phyloP scores from a whole-genome alignment of 768 basidiomycete species.

The Phanerochaete carnosa region DNA sequence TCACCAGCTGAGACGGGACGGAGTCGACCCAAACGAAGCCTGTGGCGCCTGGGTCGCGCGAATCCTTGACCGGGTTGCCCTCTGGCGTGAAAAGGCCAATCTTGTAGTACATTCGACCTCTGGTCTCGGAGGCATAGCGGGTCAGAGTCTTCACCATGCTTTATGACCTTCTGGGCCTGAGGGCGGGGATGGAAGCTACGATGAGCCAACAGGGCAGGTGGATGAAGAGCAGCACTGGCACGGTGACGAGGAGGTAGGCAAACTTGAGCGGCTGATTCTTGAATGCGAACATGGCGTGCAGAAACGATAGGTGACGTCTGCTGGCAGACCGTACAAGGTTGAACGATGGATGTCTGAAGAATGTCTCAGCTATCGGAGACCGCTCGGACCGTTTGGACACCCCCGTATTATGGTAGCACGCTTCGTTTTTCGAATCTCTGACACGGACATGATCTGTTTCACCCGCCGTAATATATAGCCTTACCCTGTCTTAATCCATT shows the following conservation, averaged over 20 bases:
- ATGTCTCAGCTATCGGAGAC: too few species aligned
- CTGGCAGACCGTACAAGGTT: too few species aligned
- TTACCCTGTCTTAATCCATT: too few species aligned
- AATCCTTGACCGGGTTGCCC: too few species aligned
- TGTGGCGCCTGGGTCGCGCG: neutral
- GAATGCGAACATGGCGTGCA: conserved; percentile 1
- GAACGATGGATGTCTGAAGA: too few species aligned
- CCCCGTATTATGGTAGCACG: too few species aligned
- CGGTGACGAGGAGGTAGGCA: neutral
- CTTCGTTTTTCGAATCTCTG: too few species aligned
- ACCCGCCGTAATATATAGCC: too few species aligned
- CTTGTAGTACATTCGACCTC: neutral
- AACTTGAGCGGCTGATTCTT: conserved; percentile 5
- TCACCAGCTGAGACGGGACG: conserved; percentile 14
- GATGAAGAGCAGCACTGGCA: conserved; percentile 3
- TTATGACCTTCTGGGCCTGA: neutral
- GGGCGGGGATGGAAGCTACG: neutral
- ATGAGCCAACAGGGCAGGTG: conserved; percentile 2
- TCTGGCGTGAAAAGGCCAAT: neutral
- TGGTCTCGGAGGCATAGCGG: neutral
- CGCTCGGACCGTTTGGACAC: too few species aligned
- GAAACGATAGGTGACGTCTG: too few species aligned
- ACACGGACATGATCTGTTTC: too few species aligned
- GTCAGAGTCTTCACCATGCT: neutral
- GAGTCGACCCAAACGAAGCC: conserved; percentile 6